Conservation (phyloP, 495 filamentous ascomycete species). For the Delitschia confertaspora region DNA sequence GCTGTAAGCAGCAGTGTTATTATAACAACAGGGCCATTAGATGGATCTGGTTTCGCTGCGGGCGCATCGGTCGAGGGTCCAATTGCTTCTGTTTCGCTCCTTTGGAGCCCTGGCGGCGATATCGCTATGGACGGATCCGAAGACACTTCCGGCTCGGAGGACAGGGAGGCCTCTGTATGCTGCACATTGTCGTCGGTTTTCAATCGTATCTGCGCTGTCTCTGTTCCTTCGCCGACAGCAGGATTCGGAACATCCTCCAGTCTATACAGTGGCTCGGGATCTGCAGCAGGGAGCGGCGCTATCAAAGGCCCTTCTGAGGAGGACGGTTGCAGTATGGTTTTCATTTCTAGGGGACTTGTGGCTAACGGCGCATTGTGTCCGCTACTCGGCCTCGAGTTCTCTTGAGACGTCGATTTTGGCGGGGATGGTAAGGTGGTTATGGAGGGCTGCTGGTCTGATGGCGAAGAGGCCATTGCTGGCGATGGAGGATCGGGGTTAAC, state of each 20-base stretch:
- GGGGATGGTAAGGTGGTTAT: conserved; percentile 1
- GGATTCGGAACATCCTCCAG: background rate
- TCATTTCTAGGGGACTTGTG: conserved; percentile 26
- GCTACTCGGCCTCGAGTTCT: conserved; percentile 5
- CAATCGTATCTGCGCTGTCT: background rate
- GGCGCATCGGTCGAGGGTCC: conserved; percentile 35
- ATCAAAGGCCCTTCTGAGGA: conserved; percentile 1
- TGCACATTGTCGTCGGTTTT: background rate
- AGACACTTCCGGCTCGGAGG: background rate
- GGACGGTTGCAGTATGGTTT: conserved; percentile 18
- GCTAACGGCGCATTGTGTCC: conserved; percentile 4
- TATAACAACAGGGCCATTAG: conserved; percentile 30
- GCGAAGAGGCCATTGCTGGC: conserved; percentile 17
- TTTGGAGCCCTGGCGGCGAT: background rate
- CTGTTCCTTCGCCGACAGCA: too few species aligned
- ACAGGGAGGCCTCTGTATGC: conserved; percentile 1
- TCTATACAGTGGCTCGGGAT: background rate
- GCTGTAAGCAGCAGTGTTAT: conserved; percentile 76
- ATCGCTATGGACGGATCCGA: conserved; percentile 1
- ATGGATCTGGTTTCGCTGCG: conserved; percentile 16
- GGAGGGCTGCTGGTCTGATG: conserved; percentile 8
- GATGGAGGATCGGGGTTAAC: too few species aligned
- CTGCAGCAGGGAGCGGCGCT: background rate
- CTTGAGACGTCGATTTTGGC: background rate
- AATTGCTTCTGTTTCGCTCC: conserved; percentile 33